Evolutionary conservation across 805 yeast genomes (phyloP), one percentile per base, ranked within the genome.

Genomic region (Kodamaea restingae): DNA sequence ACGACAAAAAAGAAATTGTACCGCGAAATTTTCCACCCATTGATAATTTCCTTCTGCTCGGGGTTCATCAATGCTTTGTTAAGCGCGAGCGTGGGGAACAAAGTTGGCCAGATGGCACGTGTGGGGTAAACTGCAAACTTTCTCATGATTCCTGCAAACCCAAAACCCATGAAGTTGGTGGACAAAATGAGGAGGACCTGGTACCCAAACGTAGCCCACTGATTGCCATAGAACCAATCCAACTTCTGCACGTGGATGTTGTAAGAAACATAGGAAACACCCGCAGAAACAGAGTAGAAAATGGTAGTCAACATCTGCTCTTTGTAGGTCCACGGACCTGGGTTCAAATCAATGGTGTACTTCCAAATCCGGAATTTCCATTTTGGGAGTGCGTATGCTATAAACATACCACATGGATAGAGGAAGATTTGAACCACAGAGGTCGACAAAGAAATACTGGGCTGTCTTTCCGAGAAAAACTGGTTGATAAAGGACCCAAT

Each of bases 241-340:
- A 60, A 34, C 18, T 43, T 47, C 33, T 45, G 49, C 18, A 31
- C 41, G 22, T 38, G 40, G 20, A 41, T 41, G 15, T 39, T 36
- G 33, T 14, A 31, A 7, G 35, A 18, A n/a, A 52, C 56, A 21
- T 43, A 61, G 35, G 54, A 46, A 39, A 51, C 47, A 22, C 60
- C 48, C 30, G 54, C 50, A 31, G 67, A 62, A 15, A 66, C 64
- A 29, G 65, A 56, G 49, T 54, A 63, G 51, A 64, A 63, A 18
- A 70, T 50, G 7, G 87, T 75, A 1, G 81, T 65, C 43, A 81
- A 67, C 80, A 79, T 77, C 55, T 81, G 87, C 49, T 80, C 86
- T 51, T 80, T 80, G 47, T 56, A 65, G 20, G 68, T 62, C 81
- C 84, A 81, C 10, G 82, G 81, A 11, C 85, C 83, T 2, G 81